These are phyloP conservation scores for Parathielavia appendiculata DNA, from an alignment of 495 filamentous ascomycete species.

Conservation along the genomic window DNA sequence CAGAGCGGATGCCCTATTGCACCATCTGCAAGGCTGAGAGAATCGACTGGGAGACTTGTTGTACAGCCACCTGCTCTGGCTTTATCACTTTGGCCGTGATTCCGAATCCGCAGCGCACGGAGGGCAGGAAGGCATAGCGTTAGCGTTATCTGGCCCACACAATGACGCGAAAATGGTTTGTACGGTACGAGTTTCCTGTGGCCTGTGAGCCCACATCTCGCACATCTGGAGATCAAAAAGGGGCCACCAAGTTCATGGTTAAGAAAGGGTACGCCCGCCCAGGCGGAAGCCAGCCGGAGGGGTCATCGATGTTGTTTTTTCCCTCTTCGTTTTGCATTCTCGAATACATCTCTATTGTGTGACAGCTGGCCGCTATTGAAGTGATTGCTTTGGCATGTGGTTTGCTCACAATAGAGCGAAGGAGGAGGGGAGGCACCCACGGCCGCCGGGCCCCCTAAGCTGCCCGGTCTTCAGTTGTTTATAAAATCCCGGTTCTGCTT, in stretches of 20 bases:
- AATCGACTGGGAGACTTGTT: neutral
- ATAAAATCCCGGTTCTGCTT: neutral
- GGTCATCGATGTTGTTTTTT: neutral
- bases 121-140: no score
- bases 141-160: no score
- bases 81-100: neutral
- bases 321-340: neutral
- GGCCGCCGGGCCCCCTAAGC: neutral
- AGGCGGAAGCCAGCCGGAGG: neutral
- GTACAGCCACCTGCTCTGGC: neutral
- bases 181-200: no score
- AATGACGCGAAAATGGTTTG: neutral
- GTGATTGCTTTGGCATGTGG: conserved; percentile 7
- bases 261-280: neutral
- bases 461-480: neutral
- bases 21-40: no score
- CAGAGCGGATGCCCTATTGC: neutral
- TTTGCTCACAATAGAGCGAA: conserved; percentile 3
- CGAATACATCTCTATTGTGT: neutral
- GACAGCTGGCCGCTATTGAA: neutral
- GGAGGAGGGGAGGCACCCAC: neutral
- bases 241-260: neutral
- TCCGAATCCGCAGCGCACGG: no score
- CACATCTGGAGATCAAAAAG: no score
- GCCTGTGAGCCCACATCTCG: no score